Evolutionary conservation across 2,329 filamentous ascomycete genomes (phyloP), one percentile per base, ranked within the genome.

Genomic region (Fusarium dimerum): DNA sequence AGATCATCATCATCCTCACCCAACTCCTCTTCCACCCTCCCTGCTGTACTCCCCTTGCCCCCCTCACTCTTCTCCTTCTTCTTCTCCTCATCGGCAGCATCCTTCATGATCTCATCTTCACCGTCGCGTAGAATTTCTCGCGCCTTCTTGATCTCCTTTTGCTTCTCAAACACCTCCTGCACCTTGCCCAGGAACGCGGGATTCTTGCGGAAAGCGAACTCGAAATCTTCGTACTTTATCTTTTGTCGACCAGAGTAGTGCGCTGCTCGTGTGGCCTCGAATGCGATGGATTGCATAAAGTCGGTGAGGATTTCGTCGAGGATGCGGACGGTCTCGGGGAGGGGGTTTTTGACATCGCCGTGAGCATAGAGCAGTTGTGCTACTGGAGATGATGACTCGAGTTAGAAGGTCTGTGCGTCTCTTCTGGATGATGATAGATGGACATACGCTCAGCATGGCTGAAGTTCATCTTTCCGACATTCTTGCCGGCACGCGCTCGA

Each of bases 201-300:
- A 66, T 97, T 95, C 59, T 89, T 85, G 32, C 94, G 84, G 62
- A 97, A 84, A 39, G 92, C 91, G 73, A 96, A 99, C 67, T 95
- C 92, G 76, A 99, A 96, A 73, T 99, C 94, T 67, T 97, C 93
- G 66, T 96, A 90, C 72, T 99, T 99, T 75, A 99, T 92, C 76
- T 99, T 99, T 66, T 96, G 90, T 2, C 94, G 89, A 1, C 92
- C 88, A 3, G 89, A 86, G 72, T 96, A 90, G 70, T 90, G 86
- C 1, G 94, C 94, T 48, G 88, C 87, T 42, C 90, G 85, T 5
- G 92, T 90, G 5, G 94, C 93, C 68, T 91, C 88, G 76, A 96
- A 94, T 73, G 90, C 93, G 49, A 94, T 87, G 71, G 94, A 91
- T 69, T 96, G 91, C 70, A 97, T 90, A 78, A 96, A 97, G 77